Percentiles rank a stretch among this genome's conserved stretches.
These are phyloP conservation scores for Alternaria infectoria DNA, from an alignment of 2,329 filamentous ascomycete genomes.

Conservation along the genomic window DNA sequence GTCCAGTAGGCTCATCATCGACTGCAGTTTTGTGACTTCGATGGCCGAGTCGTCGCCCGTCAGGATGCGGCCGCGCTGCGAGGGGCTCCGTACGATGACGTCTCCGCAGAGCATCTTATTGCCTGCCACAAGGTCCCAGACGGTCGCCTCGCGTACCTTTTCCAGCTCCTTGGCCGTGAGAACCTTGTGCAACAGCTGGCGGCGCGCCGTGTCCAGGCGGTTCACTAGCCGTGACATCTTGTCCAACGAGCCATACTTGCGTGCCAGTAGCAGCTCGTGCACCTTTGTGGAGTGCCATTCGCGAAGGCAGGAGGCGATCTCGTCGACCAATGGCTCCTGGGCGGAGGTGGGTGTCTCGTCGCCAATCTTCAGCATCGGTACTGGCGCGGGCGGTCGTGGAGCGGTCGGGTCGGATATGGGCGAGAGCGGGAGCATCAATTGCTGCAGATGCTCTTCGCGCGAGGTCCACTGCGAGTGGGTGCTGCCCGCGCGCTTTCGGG, in stretches of 20 bases:
- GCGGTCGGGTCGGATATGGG: slow-evolving; percentile 64
- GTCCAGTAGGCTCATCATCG: slow-evolving; percentile 92
- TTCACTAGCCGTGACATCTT: slow-evolving; percentile 80
- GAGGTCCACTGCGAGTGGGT: slow-evolving; percentile 47
- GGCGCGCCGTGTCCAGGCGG: slow-evolving; percentile 81
- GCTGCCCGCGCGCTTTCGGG: slow-evolving; percentile 43
- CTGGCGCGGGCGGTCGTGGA: slow-evolving; percentile 84
- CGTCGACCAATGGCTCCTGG: slow-evolving; percentile 91
- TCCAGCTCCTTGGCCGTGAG: slow-evolving; percentile 84
- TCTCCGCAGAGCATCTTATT: slow-evolving; percentile 95
- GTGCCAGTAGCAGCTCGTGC: slow-evolving; percentile 84
- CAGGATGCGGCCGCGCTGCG: slow-evolving; percentile 80
- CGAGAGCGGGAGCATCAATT: slow-evolving; percentile 47
- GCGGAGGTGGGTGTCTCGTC: slow-evolving; percentile 92
- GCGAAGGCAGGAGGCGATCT: slow-evolving; percentile 93
- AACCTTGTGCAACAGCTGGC: slow-evolving; percentile 93
- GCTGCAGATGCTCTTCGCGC: slow-evolving; percentile 49
- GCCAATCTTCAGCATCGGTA: slow-evolving; percentile 96
- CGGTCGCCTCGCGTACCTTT: slow-evolving; percentile 82
- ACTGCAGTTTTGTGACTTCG: slow-evolving; percentile 88
- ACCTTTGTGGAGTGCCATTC: slow-evolving; percentile 99
- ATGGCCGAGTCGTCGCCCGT: slow-evolving; percentile 94
- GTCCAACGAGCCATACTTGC: slow-evolving; percentile 82
- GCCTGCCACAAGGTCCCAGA: slow-evolving; percentile 92
- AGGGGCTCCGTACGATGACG: slow-evolving; percentile 91